Evolutionary conservation across 2,329 filamentous ascomycete species (phyloP).

Genomic region (Aureobasidium pullulans): DNA sequence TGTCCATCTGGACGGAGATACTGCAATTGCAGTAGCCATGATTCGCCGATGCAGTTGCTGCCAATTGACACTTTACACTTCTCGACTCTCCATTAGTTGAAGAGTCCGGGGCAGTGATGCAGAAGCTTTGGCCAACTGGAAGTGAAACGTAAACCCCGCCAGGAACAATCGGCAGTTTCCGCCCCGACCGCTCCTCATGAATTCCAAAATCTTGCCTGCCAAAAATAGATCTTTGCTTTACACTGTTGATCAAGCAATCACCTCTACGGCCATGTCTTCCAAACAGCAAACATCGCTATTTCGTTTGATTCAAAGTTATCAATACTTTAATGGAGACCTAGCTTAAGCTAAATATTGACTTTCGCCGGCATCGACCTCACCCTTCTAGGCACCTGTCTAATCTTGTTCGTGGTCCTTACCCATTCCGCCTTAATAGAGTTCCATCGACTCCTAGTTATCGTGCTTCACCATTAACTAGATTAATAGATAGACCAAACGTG

Average conservation of each 20-base stretch:
- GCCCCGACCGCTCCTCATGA: not conserved
- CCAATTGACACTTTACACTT: not conserved
- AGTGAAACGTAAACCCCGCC: not conserved
- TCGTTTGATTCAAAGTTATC: no score
- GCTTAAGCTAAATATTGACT: no score
- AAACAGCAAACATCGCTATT: conserved; percentile 86
- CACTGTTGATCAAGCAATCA: conserved; percentile 25
- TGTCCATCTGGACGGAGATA: conserved; percentile 55
- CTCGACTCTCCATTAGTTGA: not conserved
- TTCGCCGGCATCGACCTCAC: no score
- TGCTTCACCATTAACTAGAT: no score
- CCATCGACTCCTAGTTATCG: no score
- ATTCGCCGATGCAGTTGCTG: not conserved
- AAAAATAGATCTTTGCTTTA: conserved; percentile 27
- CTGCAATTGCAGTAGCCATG: conserved; percentile 16
- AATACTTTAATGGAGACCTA: no score
- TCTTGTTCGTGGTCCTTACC: no score
- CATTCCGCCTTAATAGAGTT: no score
- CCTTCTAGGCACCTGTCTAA: no score
- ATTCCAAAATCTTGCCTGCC: conserved; percentile 5
- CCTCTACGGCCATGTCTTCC: conserved; percentile 44
- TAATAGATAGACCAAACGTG: no score
- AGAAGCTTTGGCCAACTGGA: not conserved
- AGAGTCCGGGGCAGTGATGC: not conserved
- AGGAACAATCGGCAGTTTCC: not conserved